Evolutionary conservation across 345 rosid species (phyloP).

Genomic region (Gossypium thurberi): DNA sequence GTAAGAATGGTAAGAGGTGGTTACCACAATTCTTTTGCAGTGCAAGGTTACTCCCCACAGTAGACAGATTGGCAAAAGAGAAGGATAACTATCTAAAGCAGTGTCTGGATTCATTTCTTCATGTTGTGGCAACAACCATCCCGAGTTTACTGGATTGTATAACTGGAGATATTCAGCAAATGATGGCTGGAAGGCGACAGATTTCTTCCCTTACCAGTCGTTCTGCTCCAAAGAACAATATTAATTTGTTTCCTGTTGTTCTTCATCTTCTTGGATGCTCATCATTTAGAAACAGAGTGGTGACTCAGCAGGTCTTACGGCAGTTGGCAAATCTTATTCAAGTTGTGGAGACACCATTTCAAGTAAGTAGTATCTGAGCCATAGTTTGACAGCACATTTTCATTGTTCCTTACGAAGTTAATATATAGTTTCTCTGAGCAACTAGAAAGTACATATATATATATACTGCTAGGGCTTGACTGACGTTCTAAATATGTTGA

Average conservation of each 20-base stretch:
- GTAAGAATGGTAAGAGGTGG: constrained; percentile 83
- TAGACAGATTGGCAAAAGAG: constrained; percentile 85
- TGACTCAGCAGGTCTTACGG: constrained; percentile 54
- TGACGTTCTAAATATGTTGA: not conserved
- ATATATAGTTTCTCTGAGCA: not conserved
- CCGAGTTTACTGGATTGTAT: constrained; percentile 70
- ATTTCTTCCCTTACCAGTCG: constrained; percentile 55
- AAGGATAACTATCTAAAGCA: constrained; percentile 72
- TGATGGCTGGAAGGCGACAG: constrained; percentile 80
- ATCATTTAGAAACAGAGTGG: constrained; percentile 68
- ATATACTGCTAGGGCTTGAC: not conserved
- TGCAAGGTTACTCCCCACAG: constrained; percentile 63
- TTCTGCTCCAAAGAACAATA: constrained; percentile 53
- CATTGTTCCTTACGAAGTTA: not conserved
- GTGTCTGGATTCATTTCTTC: constrained; percentile 68
- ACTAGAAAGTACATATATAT: not conserved
- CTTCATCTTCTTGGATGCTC: constrained; percentile 89
- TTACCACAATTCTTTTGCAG: constrained; percentile 75
- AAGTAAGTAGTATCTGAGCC: constrained; percentile 36
- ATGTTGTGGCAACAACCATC: constrained; percentile 54
- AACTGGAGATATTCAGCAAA: constrained; percentile 70
- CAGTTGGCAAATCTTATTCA: constrained; percentile 80
- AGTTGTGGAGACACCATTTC: constrained; percentile 80
- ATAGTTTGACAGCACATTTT: not conserved
- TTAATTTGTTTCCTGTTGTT: constrained; percentile 70